phyloP scores from a whole-genome alignment of 2,329 filamentous ascomycete genomes.

The Claviceps capensis region DNA sequence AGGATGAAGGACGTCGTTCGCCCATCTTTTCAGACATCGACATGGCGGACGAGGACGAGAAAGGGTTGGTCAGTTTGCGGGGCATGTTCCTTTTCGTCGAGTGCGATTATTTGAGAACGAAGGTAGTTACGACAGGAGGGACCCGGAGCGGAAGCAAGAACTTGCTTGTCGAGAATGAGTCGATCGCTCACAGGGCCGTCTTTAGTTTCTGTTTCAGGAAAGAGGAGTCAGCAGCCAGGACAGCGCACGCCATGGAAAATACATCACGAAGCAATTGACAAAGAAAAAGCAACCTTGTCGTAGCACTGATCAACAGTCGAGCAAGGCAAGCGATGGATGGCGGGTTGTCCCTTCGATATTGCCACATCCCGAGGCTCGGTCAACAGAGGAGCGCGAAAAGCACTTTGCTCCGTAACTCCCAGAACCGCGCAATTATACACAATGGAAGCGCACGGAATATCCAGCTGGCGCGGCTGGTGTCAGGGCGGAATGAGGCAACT shows the following conservation, averaged over 20 bases:
- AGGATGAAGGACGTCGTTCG: slow-evolving; percentile 45
- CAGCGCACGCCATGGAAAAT: too few species aligned
- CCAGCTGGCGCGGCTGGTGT: not conserved
- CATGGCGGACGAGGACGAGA: slow-evolving; percentile 36
- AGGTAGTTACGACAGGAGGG: not conserved
- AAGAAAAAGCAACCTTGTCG: not conserved
- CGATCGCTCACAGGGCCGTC: slow-evolving; percentile 1
- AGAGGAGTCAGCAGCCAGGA: not conserved
- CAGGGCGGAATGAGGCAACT: not conserved
- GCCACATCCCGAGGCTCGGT: not conserved
- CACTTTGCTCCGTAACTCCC: not conserved
- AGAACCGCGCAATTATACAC: not conserved
- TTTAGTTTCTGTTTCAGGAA: not conserved
- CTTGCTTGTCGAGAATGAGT: not conserved
- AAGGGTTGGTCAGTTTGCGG: slow-evolving; percentile 44
- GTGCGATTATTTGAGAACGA: not conserved
- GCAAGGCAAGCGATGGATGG: not conserved
- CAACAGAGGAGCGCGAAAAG: not conserved
- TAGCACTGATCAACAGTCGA: too few species aligned
- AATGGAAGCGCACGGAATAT: not conserved
- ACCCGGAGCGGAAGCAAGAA: not conserved
- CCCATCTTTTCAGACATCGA: slow-evolving; percentile 33
- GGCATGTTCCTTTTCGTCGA: slow-evolving; percentile 32
- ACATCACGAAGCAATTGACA: not conserved
- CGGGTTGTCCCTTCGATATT: not conserved